Evolutionary conservation across 2,329 filamentous ascomycete genomes (phyloP), one percentile per base, ranked within the genome.

Genomic region (Talaromyces sp.): DNA sequence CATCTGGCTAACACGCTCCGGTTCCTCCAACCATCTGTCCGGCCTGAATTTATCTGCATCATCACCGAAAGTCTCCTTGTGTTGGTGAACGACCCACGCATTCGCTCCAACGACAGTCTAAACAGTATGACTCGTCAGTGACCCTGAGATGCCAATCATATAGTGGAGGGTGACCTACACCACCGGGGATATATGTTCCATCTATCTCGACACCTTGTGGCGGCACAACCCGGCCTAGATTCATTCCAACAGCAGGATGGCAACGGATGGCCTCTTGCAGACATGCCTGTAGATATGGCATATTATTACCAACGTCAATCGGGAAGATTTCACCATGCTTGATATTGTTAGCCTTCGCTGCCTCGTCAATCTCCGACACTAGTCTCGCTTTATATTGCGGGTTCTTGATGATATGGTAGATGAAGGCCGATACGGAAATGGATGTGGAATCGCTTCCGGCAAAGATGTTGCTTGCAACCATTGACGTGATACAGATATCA

Each of bases 361-460:
- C 62, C 0, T 58, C 62, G 45, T 78, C 73, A 62, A 80, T 72
- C 68, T 79, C 78, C 7, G 73, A 64, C 17, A 77, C 64, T 11
- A 80, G 71, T 49, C 68, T 73, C 2, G 67, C 58, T 64, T 74
- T 73, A 50, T 68, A 70, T 8, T 68, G 45, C 0, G 73, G 73
- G 60, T 77, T 74, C 62, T 74, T 74, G n/a, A 74, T 67, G 25
- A 80, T 71, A 63, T 75, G 73, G 69, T 79, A 79, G 58, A 80
- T 71, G 59, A 79, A 73, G 2, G 74, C 72, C 17, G 74, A 68
- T 2, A 75, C 72, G 1, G 74, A 75, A n/a, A 78, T 76, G 22
- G 77, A 77, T 5, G 80, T 82, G 0, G 80, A 82, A 61, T 83
- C 80, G 10, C 74, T 75, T 11, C 79, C 80, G 6, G 80, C 81